Conservation (phyloP, 768 basidiomycete genomes). For the Lactarius deliciosus region DNA sequence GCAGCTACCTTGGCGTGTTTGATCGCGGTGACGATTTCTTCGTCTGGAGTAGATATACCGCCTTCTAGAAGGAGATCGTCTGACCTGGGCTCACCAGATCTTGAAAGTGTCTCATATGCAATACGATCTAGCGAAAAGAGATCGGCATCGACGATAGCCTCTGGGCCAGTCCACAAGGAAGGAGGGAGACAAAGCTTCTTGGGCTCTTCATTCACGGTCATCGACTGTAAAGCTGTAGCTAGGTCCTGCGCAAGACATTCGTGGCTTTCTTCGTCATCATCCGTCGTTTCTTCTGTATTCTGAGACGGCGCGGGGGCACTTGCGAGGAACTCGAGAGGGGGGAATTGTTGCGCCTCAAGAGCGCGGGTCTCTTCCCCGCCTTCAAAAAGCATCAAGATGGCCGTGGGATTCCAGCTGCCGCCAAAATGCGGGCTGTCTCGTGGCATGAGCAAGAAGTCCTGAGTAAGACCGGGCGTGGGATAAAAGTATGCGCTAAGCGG, state of each 20-base stretch:
- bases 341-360: conserved; percentile 67
- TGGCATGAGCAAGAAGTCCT: conserved; percentile 81
- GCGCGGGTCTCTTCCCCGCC: conserved; percentile 48
- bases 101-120: conserved; percentile 45
- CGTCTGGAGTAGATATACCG: conserved; percentile 54
- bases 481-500: conserved; percentile 57
- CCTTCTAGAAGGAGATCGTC: conserved; percentile 42
- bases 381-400: conserved; percentile 63
- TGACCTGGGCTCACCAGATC: conserved; percentile 25
- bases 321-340: conserved; percentile 49
- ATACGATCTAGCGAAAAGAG: conserved; percentile 50
- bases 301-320: background rate
- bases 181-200: conserved; percentile 39
- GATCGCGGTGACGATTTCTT: conserved; percentile 49
- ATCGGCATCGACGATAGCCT: conserved; percentile 44
- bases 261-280: conserved; percentile 10
- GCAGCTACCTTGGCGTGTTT: conserved; percentile 55
- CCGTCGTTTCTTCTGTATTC: background rate
- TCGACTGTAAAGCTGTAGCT: conserved; percentile 42
- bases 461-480: conserved; percentile 54
- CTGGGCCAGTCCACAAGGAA: conserved; percentile 39
- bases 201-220: conserved; percentile 43
- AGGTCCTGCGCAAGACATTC: conserved; percentile 41
- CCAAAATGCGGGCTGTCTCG: conserved; percentile 66
- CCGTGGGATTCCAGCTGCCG: conserved; percentile 63